phyloP scores from a whole-genome alignment of 805 yeast genomes.

The Wickerhamiella australiensis region DNA sequence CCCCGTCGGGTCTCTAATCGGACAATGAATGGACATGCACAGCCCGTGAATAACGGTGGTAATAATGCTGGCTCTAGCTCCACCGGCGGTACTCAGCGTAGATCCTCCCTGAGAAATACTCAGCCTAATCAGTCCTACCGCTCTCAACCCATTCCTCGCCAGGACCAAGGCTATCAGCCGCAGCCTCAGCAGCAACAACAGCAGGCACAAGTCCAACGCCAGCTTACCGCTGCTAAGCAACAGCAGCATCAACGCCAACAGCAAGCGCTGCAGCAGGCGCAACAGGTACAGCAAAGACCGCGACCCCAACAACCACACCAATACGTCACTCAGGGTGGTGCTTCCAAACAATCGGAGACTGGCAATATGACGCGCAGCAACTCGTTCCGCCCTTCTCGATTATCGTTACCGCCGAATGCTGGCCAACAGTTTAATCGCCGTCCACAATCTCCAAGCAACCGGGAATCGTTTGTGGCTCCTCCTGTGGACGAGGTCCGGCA shows the following conservation, averaged over 20 bases:
- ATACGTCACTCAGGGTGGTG: neutral
- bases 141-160: neutral
- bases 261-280: neutral
- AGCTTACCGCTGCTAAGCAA: too few species aligned
- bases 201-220: neutral
- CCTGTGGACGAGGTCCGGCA: neutral
- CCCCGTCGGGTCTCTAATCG: too few species aligned
- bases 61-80: too few species aligned
- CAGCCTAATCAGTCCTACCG: neutral
- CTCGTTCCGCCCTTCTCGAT: neutral
- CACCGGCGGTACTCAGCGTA: neutral
- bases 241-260: neutral
- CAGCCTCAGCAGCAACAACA: neutral
- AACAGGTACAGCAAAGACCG: neutral
- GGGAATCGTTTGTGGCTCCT: conserved; percentile 3
- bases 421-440: neutral
- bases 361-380: neutral
- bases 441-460: neutral
- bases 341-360: neutral
- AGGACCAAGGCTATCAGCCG: neutral
- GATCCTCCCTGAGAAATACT: neutral
- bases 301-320: conserved; percentile 3
- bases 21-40: too few species aligned
- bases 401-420: neutral
- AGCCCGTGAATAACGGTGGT: too few species aligned